These are phyloP conservation scores for Ziziphus jujuba DNA, from an alignment of 306 rosid species.

Conservation along the genomic window DNA sequence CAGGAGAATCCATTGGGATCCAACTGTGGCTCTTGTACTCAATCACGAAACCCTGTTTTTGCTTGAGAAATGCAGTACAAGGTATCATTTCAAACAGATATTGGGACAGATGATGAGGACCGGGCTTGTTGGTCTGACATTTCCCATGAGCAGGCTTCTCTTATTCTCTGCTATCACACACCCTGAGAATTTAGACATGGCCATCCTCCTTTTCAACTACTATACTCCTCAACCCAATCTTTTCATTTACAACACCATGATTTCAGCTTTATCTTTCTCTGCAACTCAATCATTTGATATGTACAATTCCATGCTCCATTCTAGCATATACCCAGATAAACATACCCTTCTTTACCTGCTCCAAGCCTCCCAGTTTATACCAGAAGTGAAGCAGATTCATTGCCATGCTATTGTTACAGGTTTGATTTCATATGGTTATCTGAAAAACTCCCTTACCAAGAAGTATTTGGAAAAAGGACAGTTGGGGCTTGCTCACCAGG, in stretches of 20 bases:
- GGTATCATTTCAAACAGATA: slow-evolving; percentile 57
- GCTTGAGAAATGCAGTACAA: slow-evolving; percentile 52
- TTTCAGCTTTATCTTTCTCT: slow-evolving; percentile 42
- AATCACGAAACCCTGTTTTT: slow-evolving; percentile 44
- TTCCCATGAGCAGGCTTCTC: slow-evolving; percentile 68
- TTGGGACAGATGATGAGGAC: slow-evolving; percentile 52
- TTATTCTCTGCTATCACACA: slow-evolving; percentile 52
- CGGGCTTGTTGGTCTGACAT: slow-evolving; percentile 49
- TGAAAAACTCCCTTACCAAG: slow-evolving; percentile 44
- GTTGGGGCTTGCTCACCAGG: slow-evolving; percentile 32
- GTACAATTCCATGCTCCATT: slow-evolving; percentile 40
- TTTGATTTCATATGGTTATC: slow-evolving; percentile 35
- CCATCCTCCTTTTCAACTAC: slow-evolving; percentile 43
- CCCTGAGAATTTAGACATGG: slow-evolving; percentile 52
- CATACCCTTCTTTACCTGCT: slow-evolving; percentile 47
- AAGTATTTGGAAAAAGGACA: slow-evolving; percentile 39
- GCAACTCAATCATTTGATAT: slow-evolving; percentile 34
- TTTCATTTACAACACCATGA: slow-evolving; percentile 54
- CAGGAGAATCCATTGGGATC: slow-evolving; percentile 44
- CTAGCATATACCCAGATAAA: slow-evolving; percentile 41
- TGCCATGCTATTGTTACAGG: slow-evolving; percentile 50
- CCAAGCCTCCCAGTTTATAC: slow-evolving; percentile 26
- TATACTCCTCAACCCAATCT: slow-evolving; percentile 56
- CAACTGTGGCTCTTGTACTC: slow-evolving; percentile 44
- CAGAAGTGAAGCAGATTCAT: slow-evolving; percentile 48